Base-by-base conservation (phyloP, 1,284 basidiomycete genomes). In the Trametes hirsuta region DNA sequence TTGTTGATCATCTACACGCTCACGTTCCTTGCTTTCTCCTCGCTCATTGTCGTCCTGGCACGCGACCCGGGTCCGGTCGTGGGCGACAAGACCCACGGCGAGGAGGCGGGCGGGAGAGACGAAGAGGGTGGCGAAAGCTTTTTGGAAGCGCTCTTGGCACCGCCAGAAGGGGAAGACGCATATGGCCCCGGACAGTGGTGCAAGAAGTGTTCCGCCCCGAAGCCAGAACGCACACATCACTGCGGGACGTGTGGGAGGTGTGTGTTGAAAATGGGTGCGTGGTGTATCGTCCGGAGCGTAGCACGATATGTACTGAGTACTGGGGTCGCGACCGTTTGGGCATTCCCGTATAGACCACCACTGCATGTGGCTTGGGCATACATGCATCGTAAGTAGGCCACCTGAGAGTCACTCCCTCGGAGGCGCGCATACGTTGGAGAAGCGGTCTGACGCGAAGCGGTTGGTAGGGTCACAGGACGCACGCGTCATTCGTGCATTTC, bases 401-500 rank as follows among this genome's bases (percentile, higher is more conserved):
- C 18, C 49, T 45, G 34, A 42, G 14, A 3, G 6, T 14, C 12
- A 22, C 9, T 15, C 2, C n/a, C 5, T 6, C 6, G 12, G 24
- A 15, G 36, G 41, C 30, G 35, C n/a, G 18, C 18, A 12, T 2
- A 15, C 30, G 42, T 25, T 10, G 22, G 14, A 18, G 3, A 4
- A 18, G 15, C 8, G 41, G 24, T 55, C 12, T 21, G 47, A 40
- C 47, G 50, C 53, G 58, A 42, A 55, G 25, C 63, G n/a, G 22
- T 9, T 39, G 10, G 61, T 63, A 92, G 90, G 93, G 93, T 6
- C 87, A 92, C 74, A 81, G 91, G 71, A 95, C 92, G 53, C 93
- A 95, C 72, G 89, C 92, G 21, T 85, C 92, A 2, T 96, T 96
- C 72, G 76, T 95, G 46, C 90, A 95, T 69, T 93, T 96, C 71